phyloP scores from a whole-genome alignment of 2,329 filamentous ascomycete species.

The Alternaria sp. region DNA sequence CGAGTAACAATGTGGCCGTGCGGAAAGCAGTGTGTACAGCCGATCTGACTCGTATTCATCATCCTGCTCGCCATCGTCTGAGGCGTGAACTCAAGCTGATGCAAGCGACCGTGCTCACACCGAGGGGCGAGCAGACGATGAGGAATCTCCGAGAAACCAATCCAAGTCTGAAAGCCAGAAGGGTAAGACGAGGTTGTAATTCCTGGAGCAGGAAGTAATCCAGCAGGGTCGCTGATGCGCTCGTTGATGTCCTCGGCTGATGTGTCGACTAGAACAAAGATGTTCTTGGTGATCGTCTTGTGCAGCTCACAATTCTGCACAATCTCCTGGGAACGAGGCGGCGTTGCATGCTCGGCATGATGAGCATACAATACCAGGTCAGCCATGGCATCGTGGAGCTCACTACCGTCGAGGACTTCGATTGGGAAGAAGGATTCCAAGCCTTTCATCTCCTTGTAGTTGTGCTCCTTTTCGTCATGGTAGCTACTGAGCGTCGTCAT shows the following conservation, averaged over 20 bases:
- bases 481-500: neutral
- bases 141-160: neutral
- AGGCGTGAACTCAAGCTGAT: neutral
- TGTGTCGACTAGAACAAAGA: neutral
- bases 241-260: neutral
- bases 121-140: neutral
- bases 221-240: neutral
- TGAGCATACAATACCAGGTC: no score
- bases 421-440: neutral
- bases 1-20: neutral
- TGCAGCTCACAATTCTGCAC: neutral
- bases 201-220: neutral
- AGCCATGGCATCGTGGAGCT: neutral
- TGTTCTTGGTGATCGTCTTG: neutral
- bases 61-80: neutral
- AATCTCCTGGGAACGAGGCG: neutral
- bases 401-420: neutral
- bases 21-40: neutral
- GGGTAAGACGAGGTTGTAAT: neutral
- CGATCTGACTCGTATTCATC: neutral
- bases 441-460: neutral
- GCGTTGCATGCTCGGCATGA: neutral
- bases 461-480: neutral
- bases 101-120: neutral
- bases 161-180: neutral